Conservation (phyloP, 2,329 filamentous ascomycete species). For the Malbranchea cinnamomea region DNA sequence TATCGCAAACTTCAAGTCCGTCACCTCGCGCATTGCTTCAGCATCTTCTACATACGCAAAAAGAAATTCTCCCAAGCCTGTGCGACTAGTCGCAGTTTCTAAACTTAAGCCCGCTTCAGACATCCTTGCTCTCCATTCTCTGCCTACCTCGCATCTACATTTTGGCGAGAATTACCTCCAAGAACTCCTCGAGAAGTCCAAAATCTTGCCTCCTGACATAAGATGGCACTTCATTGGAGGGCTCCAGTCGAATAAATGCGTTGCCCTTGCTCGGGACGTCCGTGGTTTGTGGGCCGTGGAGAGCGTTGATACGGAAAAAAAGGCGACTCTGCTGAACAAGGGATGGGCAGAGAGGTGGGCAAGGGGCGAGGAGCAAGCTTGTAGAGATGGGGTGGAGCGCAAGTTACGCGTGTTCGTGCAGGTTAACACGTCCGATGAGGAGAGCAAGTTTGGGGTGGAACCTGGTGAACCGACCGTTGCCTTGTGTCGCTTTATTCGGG, state of each 20-base stretch:
- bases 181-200: constrained; percentile 76
- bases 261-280: constrained; percentile 63
- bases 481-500: constrained; percentile 55
- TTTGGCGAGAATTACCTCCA: constrained; percentile 96
- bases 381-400: constrained; percentile 15
- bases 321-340: constrained; percentile 67
- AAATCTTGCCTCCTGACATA: constrained; percentile 56
- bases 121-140: constrained; percentile 65
- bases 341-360: constrained; percentile 45
- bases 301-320: constrained; percentile 76
- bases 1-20: constrained; percentile 44
- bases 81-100: constrained; percentile 79
- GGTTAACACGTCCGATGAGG: constrained; percentile 87
- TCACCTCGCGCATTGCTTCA: constrained; percentile 43
- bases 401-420: constrained; percentile 78
- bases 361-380: constrained; percentile 24
- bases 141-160: constrained; percentile 48
- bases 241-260: constrained; percentile 87
- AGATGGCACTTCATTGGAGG: constrained; percentile 96
- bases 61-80: constrained; percentile 9
- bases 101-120: constrained; percentile 92
- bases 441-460: constrained; percentile 65
- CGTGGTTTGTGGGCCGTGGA: constrained; percentile 85
- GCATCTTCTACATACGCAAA: constrained; percentile 28
- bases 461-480: constrained; percentile 45